Evolutionary conservation across 768 basidiomycete species (phyloP).

Genomic region (Pleurotus ostreatus): DNA sequence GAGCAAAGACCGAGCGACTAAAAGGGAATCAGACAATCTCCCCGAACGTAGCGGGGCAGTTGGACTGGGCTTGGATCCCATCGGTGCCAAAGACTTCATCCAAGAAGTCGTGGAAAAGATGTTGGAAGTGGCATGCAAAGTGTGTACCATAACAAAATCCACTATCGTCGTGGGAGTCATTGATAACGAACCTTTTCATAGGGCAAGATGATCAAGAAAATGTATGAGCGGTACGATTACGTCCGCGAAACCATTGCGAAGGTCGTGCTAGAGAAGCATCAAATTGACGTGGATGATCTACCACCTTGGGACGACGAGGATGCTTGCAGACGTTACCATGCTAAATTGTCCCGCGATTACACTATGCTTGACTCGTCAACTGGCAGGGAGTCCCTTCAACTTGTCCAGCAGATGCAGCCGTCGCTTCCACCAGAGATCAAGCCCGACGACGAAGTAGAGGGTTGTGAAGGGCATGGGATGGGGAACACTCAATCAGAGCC

Average conservation of each 20-base stretch:
- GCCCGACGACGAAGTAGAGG: conserved; percentile 11
- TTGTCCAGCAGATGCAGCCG: conserved; percentile 11
- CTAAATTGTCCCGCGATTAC: conserved; percentile 55
- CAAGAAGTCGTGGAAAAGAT: conserved; percentile 58
- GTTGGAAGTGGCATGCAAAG: conserved; percentile 61
- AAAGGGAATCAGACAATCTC: not conserved
- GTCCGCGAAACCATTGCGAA: conserved; percentile 39
- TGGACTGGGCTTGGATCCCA: conserved; percentile 35
- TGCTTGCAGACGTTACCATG: conserved; percentile 39
- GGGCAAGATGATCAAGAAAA: conserved; percentile 64
- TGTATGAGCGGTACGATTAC: conserved; percentile 43
- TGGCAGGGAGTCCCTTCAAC: conserved; percentile 6
- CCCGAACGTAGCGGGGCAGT: conserved; percentile 3
- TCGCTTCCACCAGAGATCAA: conserved; percentile 7
- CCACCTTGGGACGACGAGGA: conserved; percentile 49
- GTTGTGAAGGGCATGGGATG: conserved; percentile 10
- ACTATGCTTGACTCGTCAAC: conserved; percentile 10
- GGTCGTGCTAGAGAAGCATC: conserved; percentile 47
- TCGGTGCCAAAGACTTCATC: conserved; percentile 43
- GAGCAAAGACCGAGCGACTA: not conserved
- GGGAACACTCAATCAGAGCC: conserved; percentile 11
- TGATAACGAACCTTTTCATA: conserved; percentile 17
- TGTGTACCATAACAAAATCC: conserved; percentile 16
- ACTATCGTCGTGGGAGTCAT: not conserved
- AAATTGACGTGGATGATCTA: conserved; percentile 49